These are phyloP conservation scores for Candida endomychidarum DNA, from an alignment of 805 yeast genomes.

Conservation along the genomic window DNA sequence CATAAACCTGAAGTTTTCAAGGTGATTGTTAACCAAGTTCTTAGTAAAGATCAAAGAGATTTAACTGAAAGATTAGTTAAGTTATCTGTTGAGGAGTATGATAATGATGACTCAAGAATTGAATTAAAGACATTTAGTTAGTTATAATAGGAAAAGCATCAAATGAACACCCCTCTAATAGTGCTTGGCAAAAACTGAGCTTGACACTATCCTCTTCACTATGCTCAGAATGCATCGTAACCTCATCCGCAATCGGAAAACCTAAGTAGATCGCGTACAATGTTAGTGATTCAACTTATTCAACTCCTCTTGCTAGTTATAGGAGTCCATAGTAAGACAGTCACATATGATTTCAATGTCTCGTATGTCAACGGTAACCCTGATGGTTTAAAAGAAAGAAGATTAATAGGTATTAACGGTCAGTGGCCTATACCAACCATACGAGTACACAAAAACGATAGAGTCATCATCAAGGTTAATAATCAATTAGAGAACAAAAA, in stretches of 20 bases:
- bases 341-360: constrained; percentile 35
- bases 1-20: constrained; percentile 51
- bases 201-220: too few relatives aligned
- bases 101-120: constrained; percentile 14
- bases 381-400: constrained; percentile 52
- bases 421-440: constrained; percentile 46
- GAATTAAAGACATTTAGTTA: constrained; percentile 27
- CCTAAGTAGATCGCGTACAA: background rate
- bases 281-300: background rate
- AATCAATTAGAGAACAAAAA: constrained; percentile 35
- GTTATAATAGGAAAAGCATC: too few relatives aligned
- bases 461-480: constrained; percentile 36
- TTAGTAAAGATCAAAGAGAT: constrained; percentile 42
- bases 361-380: constrained; percentile 50
- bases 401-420: constrained; percentile 58
- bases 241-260: too few relatives aligned
- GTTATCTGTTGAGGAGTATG: constrained; percentile 8
- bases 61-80: constrained; percentile 47
- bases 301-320: background rate
- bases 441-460: constrained; percentile 38
- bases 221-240: too few relatives aligned
- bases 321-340: constrained; percentile 21
- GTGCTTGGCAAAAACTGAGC: too few relatives aligned
- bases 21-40: constrained; percentile 34
- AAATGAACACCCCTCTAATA: too few relatives aligned